Evolutionary conservation across 2,329 filamentous ascomycete species (phyloP), one percentile per base, ranked within the genome.

Genomic region (Monosporascus sp.): DNA sequence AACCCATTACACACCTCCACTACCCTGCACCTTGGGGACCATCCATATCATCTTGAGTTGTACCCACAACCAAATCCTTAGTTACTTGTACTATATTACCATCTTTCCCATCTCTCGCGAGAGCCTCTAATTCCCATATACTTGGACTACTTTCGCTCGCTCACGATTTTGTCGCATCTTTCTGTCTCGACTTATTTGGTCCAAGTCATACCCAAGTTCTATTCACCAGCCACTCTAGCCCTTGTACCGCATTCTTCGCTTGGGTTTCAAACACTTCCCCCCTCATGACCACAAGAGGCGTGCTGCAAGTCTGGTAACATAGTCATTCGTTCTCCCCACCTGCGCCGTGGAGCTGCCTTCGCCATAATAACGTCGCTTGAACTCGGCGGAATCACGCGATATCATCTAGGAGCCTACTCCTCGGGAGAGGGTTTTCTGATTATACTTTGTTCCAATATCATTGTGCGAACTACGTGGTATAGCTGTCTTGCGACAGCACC

Each of bases 401-500:
- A 46, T 44, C 40, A n/a, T 41, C 14, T 50, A 20, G 41, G 22
- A 8, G 31, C 31, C n/a, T 20, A 16, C 36, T 22, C 36, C 34
- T 20, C 47, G 19, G 22, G 7, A 47, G 5, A 37, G 14, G n/a
- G 36, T 34, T 46, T 50, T 38, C 11, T 37, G 17, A 5, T 26
- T 22, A 49, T 17, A 14, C n/a, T 27, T 24, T 8, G 36, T 34
- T 36, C 19, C 22, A 53, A 50, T 48, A 38, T 45, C 31, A 56
- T 62, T 62, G 59, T 64, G 60, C 56, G 56, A 52, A 60, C 41
- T 37, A 52, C 48, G 52, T 48, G 56, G 61, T 37, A 54, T 55
- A 45, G 61, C 64, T 65, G 65, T 67, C 64, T 63, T 55, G 59
- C 59, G 64, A 62, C 64, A 64, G 64, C 64, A 50, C 52, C 58